Conservation (phyloP, 2,329 filamentous ascomycete species). For the Penicillium sp. region DNA sequence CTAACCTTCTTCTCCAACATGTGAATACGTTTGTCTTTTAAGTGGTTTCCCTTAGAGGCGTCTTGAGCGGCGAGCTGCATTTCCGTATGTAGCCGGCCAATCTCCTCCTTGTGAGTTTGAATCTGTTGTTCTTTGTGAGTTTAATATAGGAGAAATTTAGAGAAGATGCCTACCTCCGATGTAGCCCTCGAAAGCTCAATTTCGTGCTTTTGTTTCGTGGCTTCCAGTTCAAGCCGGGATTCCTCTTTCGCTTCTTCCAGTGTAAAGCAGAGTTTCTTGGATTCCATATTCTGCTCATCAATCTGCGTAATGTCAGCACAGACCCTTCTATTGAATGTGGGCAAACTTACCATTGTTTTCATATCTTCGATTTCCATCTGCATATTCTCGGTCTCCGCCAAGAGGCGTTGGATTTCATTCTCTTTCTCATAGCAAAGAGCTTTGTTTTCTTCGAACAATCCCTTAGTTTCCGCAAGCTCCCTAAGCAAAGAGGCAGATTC, state of each 20-base stretch:
- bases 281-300: conserved; percentile 23
- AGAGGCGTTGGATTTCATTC: conserved; percentile 24
- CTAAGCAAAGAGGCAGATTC: conserved; percentile 22
- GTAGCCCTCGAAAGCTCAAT: conserved; percentile 16
- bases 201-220: conserved; percentile 23
- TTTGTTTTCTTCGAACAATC: conserved; percentile 22
- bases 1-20: conserved; percentile 36
- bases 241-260: conserved; percentile 24
- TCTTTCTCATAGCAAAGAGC: conserved; percentile 25
- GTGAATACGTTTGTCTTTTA: conserved; percentile 32
- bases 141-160: neutral
- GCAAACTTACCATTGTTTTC: conserved; percentile 22
- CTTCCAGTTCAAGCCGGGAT: conserved; percentile 19
- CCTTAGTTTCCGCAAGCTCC: conserved; percentile 25
- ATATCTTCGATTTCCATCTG: conserved; percentile 16
- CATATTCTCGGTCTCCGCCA: conserved; percentile 21
- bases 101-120: conserved; percentile 26
- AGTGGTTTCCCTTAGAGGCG: conserved; percentile 29
- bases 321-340: too few species aligned
- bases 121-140: conserved; percentile 17
- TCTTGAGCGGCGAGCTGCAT: conserved; percentile 27
- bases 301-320: conserved; percentile 19
- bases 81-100: conserved; percentile 22
- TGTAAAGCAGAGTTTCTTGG: conserved; percentile 19
- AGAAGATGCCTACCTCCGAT: conserved; percentile 21